Evolutionary conservation across 805 yeast genomes (phyloP).

Genomic region (Tanozyma kutaoensis): DNA sequence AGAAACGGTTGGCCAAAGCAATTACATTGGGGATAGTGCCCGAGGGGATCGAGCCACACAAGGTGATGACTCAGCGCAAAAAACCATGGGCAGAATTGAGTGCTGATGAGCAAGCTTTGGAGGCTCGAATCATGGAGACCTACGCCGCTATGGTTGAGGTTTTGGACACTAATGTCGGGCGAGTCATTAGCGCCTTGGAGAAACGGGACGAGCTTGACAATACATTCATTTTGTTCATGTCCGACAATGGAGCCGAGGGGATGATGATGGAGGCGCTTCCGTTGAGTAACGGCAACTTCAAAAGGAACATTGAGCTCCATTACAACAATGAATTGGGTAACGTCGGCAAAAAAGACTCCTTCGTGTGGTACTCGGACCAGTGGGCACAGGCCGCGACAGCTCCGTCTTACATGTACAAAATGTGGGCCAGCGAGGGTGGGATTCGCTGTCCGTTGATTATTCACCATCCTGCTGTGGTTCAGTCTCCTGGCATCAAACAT

Average conservation of each 20-base stretch:
- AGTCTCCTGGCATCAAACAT: slow-evolving; percentile 9
- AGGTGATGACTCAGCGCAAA: slow-evolving; percentile 25
- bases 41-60: slow-evolving; percentile 30
- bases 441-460: slow-evolving; percentile 42
- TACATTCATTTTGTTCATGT: slow-evolving; percentile 44
- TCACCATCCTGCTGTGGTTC: slow-evolving; percentile 18
- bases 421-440: slow-evolving; percentile 49
- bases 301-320: slow-evolving; percentile 13
- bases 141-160: slow-evolving; percentile 57
- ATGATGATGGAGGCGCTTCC: slow-evolving; percentile 46
- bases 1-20: slow-evolving; percentile 24
- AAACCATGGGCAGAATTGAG: slow-evolving; percentile 31
- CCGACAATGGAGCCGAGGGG: slow-evolving; percentile 58
- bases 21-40: slow-evolving; percentile 32
- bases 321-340: slow-evolving; percentile 32
- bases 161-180: slow-evolving; percentile 38
- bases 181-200: slow-evolving; percentile 29
- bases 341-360: slow-evolving; percentile 34
- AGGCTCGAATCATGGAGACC: slow-evolving; percentile 36
- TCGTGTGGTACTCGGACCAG: slow-evolving; percentile 38
- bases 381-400: slow-evolving; percentile 58
- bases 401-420: slow-evolving; percentile 38
- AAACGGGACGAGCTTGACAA: slow-evolving; percentile 33
- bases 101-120: slow-evolving; percentile 19
- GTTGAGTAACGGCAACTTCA: slow-evolving; percentile 12